A percentile compares a stretch with the other conserved stretches of the same genome.
phyloP scores from a whole-genome alignment of 116 monocot species.

The Zostera marina region DNA sequence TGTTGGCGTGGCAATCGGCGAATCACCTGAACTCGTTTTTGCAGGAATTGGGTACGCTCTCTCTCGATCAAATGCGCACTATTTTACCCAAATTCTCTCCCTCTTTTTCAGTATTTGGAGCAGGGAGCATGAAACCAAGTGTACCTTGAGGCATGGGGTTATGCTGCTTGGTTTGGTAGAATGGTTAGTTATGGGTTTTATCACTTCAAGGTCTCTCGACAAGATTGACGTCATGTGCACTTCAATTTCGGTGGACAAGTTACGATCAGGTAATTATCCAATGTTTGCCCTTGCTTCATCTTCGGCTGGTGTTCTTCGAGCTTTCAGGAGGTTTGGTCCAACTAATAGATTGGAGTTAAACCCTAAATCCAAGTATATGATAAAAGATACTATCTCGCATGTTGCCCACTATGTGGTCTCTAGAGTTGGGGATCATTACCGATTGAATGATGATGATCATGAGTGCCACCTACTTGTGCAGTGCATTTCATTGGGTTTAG shows the following conservation, averaged over 20 bases:
- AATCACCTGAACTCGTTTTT: conserved; percentile 10
- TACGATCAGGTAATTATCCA: conserved; percentile 5
- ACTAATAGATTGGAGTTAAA: conserved; percentile 15
- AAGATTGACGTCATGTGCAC: conserved; percentile 27
- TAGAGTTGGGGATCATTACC: conserved; percentile 9
- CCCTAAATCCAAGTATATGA: conserved; percentile 14
- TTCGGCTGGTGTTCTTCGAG: conserved; percentile 51
- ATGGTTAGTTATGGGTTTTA: conserved; percentile 40
- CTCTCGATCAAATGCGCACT: conserved; percentile 7
- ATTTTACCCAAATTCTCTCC: conserved; percentile 17
- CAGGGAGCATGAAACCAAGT: not conserved
- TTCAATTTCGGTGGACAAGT: conserved; percentile 21
- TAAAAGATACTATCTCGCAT: conserved; percentile 34
- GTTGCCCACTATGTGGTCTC: conserved; percentile 28
- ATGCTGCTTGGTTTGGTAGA: conserved; percentile 60
- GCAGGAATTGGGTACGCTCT: conserved; percentile 63
- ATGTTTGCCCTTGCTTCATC: conserved; percentile 43
- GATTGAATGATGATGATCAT: conserved; percentile 3
- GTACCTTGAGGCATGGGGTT: conserved; percentile 29
- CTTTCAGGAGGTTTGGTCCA: conserved; percentile 26
- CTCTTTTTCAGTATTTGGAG: conserved; percentile 28
- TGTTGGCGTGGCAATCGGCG: not conserved
- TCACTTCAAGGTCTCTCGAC: conserved; percentile 11
- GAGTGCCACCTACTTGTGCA: conserved; percentile 35
- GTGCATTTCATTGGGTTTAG: conserved; percentile 57